These are phyloP conservation scores for Salix exigua DNA, from an alignment of 345 rosid species.

Conservation along the genomic window DNA sequence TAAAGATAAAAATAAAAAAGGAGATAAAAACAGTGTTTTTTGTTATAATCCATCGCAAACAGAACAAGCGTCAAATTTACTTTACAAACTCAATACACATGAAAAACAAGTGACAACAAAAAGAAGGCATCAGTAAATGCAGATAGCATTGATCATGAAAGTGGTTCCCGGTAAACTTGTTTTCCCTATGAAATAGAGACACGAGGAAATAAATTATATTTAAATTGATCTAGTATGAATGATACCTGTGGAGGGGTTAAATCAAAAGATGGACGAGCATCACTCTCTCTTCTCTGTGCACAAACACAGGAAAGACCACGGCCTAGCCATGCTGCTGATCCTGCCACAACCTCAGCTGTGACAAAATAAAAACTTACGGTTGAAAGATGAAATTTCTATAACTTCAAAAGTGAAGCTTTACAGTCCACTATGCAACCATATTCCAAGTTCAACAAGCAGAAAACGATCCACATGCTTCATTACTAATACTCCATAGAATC, in stretches of 20 bases:
- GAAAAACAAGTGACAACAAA: neutral
- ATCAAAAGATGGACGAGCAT: slow-evolving; percentile 90
- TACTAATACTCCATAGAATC: neutral
- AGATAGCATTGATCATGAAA: neutral
- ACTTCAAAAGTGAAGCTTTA: neutral
- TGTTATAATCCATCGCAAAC: neutral
- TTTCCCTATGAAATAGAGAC: neutral
- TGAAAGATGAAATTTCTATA: slow-evolving; percentile 20
- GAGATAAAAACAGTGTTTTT: neutral
- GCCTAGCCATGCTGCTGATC: slow-evolving; percentile 98
- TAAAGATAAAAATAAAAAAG: neutral
- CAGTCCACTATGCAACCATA: neutral
- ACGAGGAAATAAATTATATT: neutral
- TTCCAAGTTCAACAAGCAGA: neutral
- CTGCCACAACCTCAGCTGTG: slow-evolving; percentile 97
- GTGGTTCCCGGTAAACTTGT: neutral
- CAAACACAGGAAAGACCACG: slow-evolving; percentile 98
- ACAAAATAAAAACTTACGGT: slow-evolving; percentile 32
- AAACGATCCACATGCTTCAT: neutral
- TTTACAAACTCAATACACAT: neutral
- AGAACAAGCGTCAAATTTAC: neutral
- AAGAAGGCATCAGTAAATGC: neutral
- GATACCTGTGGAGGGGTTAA: slow-evolving; percentile 88
- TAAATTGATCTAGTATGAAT: neutral
- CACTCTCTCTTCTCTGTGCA: slow-evolving; percentile 84